A percentile compares a stretch with the other conserved stretches of the same genome.
Evolutionary conservation across 2,329 filamentous ascomycete species (phyloP).

Genomic region (Didymella sp.): DNA sequence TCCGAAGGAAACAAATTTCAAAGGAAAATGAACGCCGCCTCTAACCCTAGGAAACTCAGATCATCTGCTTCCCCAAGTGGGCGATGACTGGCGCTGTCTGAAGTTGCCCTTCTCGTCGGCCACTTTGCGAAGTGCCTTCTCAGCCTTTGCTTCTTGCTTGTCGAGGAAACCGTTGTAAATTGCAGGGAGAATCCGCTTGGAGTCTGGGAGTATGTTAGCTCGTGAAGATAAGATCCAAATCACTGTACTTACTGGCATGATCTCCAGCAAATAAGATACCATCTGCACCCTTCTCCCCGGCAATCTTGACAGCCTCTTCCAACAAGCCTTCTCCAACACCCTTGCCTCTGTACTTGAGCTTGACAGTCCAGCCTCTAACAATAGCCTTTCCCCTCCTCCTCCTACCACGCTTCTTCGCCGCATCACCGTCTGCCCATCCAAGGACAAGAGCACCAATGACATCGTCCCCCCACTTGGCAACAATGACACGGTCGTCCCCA

Average conservation of each 20-base stretch:
- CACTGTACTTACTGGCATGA: slow-evolving; percentile 71
- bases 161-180: slow-evolving; percentile 48
- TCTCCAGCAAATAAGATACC: slow-evolving; percentile 76
- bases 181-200: slow-evolving; percentile 42
- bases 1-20: slow-evolving; percentile 26
- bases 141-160: slow-evolving; percentile 44
- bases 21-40: slow-evolving; percentile 22
- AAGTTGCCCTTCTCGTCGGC: slow-evolving; percentile 51
- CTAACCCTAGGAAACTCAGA: slow-evolving; percentile 6
- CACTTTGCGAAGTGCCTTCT: slow-evolving; percentile 48
- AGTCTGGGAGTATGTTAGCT: slow-evolving; percentile 38
- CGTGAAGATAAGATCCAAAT: neutral
- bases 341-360: slow-evolving; percentile 69
- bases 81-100: slow-evolving; percentile 46
- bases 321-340: slow-evolving; percentile 77
- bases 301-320: slow-evolving; percentile 72
- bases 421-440: slow-evolving; percentile 63
- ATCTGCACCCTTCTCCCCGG: slow-evolving; percentile 71
- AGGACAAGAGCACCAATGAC: slow-evolving; percentile 76
- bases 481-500: slow-evolving; percentile 58
- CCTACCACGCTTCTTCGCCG: slow-evolving; percentile 53
- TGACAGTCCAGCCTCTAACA: slow-evolving; percentile 84
- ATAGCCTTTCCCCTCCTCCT: slow-evolving; percentile 69
- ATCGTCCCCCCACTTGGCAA: slow-evolving; percentile 71
- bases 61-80: slow-evolving; percentile 49